Evolutionary conservation across 495 filamentous ascomycete genomes (phyloP), one percentile per base, ranked within the genome.

Genomic region (Hypoxylon lenormandii): DNA sequence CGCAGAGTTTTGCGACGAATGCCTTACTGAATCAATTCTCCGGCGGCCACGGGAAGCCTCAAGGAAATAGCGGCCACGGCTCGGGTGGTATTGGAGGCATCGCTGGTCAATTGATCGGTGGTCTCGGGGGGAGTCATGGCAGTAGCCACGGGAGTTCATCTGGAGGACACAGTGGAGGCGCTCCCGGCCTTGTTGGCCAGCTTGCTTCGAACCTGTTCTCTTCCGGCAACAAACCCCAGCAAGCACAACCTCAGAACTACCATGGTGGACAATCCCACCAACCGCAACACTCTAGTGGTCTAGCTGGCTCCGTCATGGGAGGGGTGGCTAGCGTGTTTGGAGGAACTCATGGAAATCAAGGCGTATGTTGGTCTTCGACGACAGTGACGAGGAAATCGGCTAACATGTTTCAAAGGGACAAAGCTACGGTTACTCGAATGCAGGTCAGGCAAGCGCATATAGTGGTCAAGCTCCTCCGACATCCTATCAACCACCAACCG

Each of bases 351-450:
- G 73, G 74, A 75, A 63, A 78, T 56, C 72, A 64, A 65, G 61
- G 60, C 51, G 69, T 75, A 70, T 53, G 73, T 53, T 49, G 13
- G n/a, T 38, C 59, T 67, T 26, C 30, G 4, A 47, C 8, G 7
- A 55, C 1, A 7, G 33, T 7, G 10, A 28, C 28, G 18, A 37
- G 18, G 49, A 18, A 33, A 13, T 11, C 4, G 12, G 10, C 37
- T 76, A 56, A 72, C 55, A 49, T 60, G 40, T 46, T 28, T 23
- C 23, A 18, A 49, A 80, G 69, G 66, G 64, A 38, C 77, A 81
- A 56, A 79, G 73, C 63, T 87, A 78, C 70, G 85, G 85, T 33
- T 87, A 87, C 70, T 85, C 85, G 21, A 83, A 84, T 60, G 50
- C 69, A 4, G 80, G 80, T 7, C 74, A 79, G 30, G 45, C 73